phyloP scores from a whole-genome alignment of 345 rosid genomes.

The Melaleuca quinquenervia region DNA sequence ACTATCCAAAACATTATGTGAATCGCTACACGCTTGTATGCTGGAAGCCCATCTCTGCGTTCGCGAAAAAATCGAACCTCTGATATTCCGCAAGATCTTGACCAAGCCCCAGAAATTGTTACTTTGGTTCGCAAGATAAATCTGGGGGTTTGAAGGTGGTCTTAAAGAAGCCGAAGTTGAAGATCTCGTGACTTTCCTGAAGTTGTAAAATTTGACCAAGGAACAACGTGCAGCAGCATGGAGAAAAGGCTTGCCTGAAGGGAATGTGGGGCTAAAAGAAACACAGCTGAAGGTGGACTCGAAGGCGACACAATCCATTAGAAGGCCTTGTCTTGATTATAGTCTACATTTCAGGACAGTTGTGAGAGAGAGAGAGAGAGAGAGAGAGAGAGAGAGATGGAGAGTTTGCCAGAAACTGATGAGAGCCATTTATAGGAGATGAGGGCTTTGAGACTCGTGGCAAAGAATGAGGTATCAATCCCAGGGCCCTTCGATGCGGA shows the following conservation, averaged over 20 bases:
- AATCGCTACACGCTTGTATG: conserved; percentile 22
- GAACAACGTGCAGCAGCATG: neutral
- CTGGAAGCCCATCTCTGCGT: conserved; percentile 28
- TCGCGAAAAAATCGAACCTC: neutral
- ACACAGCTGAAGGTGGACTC: neutral
- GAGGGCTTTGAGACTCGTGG: neutral
- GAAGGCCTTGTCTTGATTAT: neutral
- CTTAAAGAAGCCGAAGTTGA: neutral
- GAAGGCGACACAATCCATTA: neutral
- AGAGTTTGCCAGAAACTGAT: neutral
- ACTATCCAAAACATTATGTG: neutral
- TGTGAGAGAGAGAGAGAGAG: neutral
- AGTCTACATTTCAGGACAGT: neutral
- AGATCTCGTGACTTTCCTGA: neutral
- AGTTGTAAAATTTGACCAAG: neutral
- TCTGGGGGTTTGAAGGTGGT: neutral
- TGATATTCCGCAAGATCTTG: neutral
- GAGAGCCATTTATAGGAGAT: neutral
- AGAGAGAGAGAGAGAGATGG: neutral
- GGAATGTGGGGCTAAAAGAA: neutral
- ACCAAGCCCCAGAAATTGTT: neutral
- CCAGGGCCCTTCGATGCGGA: neutral
- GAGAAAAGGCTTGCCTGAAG: neutral
- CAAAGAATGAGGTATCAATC: neutral
- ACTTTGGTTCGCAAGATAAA: neutral